These are phyloP conservation scores for Anisogramma anomala DNA, from an alignment of 2,329 filamentous ascomycete species.

Conservation along the genomic window DNA sequence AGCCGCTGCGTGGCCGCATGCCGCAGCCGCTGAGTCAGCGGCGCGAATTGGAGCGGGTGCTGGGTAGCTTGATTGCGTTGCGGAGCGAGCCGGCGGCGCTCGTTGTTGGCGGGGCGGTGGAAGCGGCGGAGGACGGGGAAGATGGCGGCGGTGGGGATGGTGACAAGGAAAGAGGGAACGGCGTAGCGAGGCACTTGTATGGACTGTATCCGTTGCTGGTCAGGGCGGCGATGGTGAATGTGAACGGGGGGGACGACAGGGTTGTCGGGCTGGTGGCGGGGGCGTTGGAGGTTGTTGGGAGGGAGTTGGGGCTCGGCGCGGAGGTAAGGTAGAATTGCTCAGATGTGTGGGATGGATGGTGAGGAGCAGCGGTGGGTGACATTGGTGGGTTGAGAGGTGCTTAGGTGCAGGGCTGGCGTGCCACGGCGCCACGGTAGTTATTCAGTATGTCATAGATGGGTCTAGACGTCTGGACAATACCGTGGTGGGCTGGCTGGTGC, in stretches of 20 bases:
- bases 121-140: conserved; percentile 32
- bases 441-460: too few species aligned
- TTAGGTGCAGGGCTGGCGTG: too few species aligned
- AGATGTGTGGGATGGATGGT: too few species aligned
- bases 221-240: conserved; percentile 48
- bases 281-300: conserved; percentile 51
- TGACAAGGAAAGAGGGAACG: too few species aligned
- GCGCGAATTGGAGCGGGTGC: conserved; percentile 62
- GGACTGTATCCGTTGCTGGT: conserved; percentile 70
- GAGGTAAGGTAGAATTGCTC: too few species aligned
- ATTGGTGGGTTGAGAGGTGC: too few species aligned
- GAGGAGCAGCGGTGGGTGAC: too few species aligned
- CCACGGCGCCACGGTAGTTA: too few species aligned
- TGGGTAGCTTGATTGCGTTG: conserved; percentile 55
- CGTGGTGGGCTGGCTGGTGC: too few species aligned
- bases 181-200: conserved; percentile 64
- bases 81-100: conserved; percentile 60
- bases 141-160: too few species aligned
- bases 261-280: conserved; percentile 45
- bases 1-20: conserved; percentile 78
- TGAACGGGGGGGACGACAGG: conserved; percentile 45
- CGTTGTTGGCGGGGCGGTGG: conserved; percentile 37
- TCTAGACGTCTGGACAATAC: too few species aligned
- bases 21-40: conserved; percentile 76
- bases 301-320: conserved; percentile 34